Percentiles rank a stretch among this genome's conserved stretches.
Evolutionary conservation across 495 filamentous ascomycete species (phyloP).

Genomic region (Trichoderma reesei): DNA sequence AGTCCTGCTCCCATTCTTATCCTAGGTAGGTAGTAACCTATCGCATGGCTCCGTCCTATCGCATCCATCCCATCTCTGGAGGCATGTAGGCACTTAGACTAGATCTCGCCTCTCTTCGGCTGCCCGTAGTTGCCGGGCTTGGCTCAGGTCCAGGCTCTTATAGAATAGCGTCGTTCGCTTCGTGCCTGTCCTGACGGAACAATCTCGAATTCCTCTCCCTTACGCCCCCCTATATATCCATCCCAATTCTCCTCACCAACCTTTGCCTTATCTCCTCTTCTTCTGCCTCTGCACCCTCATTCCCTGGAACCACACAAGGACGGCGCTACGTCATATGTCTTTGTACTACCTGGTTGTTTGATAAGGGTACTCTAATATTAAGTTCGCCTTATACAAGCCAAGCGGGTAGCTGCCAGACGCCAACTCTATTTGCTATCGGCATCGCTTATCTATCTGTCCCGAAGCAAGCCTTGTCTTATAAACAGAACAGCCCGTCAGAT

Average conservation of each 20-base stretch:
- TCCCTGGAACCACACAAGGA: not conserved
- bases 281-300: not conserved
- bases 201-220: not conserved
- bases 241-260: not conserved
- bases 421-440: not conserved
- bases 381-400: too few relatives aligned
- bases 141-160: not conserved
- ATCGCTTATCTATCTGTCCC: not conserved
- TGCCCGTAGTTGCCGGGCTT: not conserved
- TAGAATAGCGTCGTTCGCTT: not conserved
- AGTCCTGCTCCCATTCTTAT: too few relatives aligned
- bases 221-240: not conserved
- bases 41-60: not conserved
- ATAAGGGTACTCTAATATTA: too few relatives aligned
- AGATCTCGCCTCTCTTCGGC: slow-evolving; percentile 8
- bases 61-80: not conserved
- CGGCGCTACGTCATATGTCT: not conserved
- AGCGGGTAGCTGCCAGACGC: too few relatives aligned
- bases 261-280: not conserved
- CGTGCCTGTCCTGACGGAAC: not conserved
- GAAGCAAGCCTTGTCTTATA: slow-evolving; percentile 4
- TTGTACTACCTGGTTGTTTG: not conserved
- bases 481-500: not conserved
- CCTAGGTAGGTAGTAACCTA: too few relatives aligned
- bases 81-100: not conserved